A percentile compares a stretch with the other conserved stretches of the same genome.
Evolutionary conservation across 768 basidiomycete genomes (phyloP).

Genomic region (Filobasidium floriforme): DNA sequence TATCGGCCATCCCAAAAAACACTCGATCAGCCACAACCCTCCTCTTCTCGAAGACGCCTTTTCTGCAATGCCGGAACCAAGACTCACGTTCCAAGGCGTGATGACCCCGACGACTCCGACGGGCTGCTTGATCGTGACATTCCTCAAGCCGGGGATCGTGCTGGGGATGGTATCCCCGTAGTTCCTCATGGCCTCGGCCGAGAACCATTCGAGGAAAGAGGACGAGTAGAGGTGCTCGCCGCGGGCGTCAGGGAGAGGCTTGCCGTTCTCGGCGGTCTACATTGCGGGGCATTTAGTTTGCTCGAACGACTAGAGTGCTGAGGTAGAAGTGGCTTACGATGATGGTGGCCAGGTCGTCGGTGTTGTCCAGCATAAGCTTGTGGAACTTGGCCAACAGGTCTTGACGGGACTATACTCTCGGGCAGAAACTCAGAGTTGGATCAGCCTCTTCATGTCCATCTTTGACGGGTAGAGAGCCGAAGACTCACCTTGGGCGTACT

Average conservation of each 20-base stretch:
- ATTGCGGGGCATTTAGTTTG: no score
- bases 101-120: constrained; percentile 37
- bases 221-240: constrained; percentile 66
- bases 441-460: no score
- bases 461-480: no score
- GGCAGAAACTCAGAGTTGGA: neutral
- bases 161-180: constrained; percentile 90
- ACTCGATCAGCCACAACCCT: neutral
- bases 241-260: constrained; percentile 75
- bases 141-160: constrained; percentile 60
- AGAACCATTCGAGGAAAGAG: constrained; percentile 48
- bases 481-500: constrained; percentile 73
- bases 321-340: constrained; percentile 53
- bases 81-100: constrained; percentile 34
- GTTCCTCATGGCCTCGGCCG: constrained; percentile 82
- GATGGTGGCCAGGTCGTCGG: constrained; percentile 77
- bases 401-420: constrained; percentile 58
- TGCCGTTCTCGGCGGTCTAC: constrained; percentile 92
- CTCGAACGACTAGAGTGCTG: no score
- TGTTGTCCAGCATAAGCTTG: constrained; percentile 68
- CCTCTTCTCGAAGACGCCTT: no score
- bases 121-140: constrained; percentile 89
- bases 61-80: no score
- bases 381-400: constrained; percentile 74
- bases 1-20: constrained; percentile 49